Conservation (phyloP, 345 rosid genomes). For the Eucalyptus shirleyi region DNA sequence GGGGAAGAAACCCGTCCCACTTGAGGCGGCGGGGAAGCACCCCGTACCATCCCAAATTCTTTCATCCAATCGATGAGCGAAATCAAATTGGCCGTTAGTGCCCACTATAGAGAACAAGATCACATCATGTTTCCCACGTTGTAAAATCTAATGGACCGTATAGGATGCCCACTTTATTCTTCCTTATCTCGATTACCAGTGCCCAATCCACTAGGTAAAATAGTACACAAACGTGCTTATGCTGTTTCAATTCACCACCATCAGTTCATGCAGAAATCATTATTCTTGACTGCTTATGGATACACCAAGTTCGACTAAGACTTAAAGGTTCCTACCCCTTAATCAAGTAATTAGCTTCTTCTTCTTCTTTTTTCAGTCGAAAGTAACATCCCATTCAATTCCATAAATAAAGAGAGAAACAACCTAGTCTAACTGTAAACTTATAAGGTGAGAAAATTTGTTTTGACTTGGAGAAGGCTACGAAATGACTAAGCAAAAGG, state of each 20-base stretch:
- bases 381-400: background rate
- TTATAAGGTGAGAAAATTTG: background rate
- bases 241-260: background rate
- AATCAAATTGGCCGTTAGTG: background rate
- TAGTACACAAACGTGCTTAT: background rate
- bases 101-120: background rate
- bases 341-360: too few species aligned
- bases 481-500: too few species aligned
- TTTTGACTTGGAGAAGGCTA: background rate
- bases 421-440: background rate
- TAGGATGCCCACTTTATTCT: background rate
- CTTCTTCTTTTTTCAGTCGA: background rate
- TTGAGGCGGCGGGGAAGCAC: background rate
- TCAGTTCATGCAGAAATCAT: background rate
- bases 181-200: background rate
- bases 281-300: background rate
- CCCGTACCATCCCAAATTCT: background rate
- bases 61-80: background rate
- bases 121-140: background rate
- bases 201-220: background rate
- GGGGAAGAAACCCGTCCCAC: background rate
- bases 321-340: background rate
- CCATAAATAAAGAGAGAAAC: background rate
- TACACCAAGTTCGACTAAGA: background rate
- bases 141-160: background rate